A percentile compares a stretch with the other conserved stretches of the same genome.
Conservation (phyloP, 1,139 yeast species). For the Yamadazyma mexicana region DNA sequence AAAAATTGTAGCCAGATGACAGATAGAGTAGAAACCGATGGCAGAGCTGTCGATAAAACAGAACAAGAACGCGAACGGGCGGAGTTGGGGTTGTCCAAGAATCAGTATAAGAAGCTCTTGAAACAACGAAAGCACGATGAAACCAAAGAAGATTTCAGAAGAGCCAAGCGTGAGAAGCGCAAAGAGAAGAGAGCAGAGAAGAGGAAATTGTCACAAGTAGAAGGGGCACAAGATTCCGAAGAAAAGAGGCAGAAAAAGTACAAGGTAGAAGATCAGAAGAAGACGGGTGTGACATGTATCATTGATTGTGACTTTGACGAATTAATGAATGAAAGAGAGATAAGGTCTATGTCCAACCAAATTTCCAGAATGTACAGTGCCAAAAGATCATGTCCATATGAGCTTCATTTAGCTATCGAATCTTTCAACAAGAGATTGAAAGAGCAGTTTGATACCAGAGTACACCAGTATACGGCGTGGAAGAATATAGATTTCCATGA, state of each 20-base stretch:
- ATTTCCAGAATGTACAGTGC: constrained; percentile 80
- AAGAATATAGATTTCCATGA: constrained; percentile 53
- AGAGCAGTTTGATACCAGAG: constrained; percentile 63
- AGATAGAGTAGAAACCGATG: constrained; percentile 4
- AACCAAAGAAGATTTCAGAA: constrained; percentile 56
- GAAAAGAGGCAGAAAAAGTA: constrained; percentile 24
- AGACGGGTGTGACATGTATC: constrained; percentile 54
- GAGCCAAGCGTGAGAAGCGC: constrained; percentile 55
- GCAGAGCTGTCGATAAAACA: constrained; percentile 10
- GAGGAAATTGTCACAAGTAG: constrained; percentile 2
- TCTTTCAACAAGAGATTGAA: constrained; percentile 68
- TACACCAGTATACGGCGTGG: constrained; percentile 69
- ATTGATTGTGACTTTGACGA: constrained; percentile 92
- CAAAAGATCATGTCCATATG: constrained; percentile 60
- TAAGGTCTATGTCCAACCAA: constrained; percentile 76
- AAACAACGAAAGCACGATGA: constrained; percentile 64
- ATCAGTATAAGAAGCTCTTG: constrained; percentile 74
- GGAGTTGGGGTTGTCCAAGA: constrained; percentile 44
- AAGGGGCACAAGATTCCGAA: constrained; percentile 18
- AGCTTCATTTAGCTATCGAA: constrained; percentile 61
- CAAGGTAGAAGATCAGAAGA: constrained; percentile 41
- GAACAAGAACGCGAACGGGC: constrained; percentile 13
- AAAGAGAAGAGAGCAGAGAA: constrained; percentile 38
- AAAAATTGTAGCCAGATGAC: neutral
- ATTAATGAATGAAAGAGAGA: constrained; percentile 78